These are phyloP conservation scores for Asterella californica DNA, from an alignment of 225 moss, liverwort and hornwort genomes.

Conservation along the genomic window DNA sequence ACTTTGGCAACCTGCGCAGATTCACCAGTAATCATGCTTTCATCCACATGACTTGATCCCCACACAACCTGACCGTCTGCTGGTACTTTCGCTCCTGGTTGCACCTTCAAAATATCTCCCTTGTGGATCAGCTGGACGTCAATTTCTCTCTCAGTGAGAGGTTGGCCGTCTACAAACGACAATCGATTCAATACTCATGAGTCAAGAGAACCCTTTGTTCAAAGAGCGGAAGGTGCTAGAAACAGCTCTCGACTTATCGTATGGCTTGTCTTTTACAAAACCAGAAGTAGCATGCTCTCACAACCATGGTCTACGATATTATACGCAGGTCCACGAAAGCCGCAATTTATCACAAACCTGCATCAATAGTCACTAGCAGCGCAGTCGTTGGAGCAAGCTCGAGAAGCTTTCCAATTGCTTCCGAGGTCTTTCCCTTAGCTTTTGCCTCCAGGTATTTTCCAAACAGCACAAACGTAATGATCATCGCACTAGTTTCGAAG, in stretches of 20 bases:
- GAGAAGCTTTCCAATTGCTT: conserved; percentile 88
- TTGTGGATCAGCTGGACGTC: conserved; percentile 83
- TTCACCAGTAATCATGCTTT: conserved; percentile 99
- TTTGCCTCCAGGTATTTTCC: conserved; percentile 91
- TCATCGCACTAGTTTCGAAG: conserved; percentile 98
- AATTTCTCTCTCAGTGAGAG: conserved; percentile 63
- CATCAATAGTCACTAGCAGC: conserved; percentile 61
- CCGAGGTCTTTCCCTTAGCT: conserved; percentile 92
- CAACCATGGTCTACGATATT: neutral
- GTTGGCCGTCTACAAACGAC: conserved; percentile 41
- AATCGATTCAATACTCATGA: neutral
- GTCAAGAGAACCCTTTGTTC: neutral
- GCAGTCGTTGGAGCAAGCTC: conserved; percentile 85
- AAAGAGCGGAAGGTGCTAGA: neutral
- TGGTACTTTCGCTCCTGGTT: conserved; percentile 87
- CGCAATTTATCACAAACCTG: conserved; percentile 22
- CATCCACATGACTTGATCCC: conserved; percentile 80
- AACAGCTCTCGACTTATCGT: neutral
- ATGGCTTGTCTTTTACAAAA: neutral
- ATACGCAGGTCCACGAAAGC: neutral
- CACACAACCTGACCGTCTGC: conserved; percentile 72
- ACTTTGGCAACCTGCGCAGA: conserved; percentile 69
- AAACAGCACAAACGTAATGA: conserved; percentile 81
- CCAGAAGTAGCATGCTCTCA: neutral
- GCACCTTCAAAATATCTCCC: conserved; percentile 79